Evolutionary conservation across 345 rosid species (phyloP).

Genomic region (Aquilaria malaccensis): DNA sequence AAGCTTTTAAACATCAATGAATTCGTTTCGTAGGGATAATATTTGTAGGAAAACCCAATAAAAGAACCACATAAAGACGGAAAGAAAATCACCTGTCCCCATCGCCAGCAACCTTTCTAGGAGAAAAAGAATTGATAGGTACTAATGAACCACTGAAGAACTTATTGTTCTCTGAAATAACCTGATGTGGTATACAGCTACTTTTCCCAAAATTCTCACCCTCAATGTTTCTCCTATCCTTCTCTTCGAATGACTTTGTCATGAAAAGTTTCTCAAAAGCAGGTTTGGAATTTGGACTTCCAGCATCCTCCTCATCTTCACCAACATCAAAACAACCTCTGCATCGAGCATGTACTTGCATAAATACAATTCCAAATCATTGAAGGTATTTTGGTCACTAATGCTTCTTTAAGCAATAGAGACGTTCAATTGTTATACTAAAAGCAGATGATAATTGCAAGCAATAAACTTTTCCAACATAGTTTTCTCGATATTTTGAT

Average conservation of each 20-base stretch:
- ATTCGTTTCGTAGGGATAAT: not conserved
- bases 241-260: conserved; percentile 31
- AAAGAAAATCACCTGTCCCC: conserved; percentile 55
- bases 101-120: conserved; percentile 43
- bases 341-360: conserved; percentile 25
- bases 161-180: conserved; percentile 37
- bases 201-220: conserved; percentile 39
- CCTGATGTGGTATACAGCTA: conserved; percentile 40
- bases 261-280: conserved; percentile 41
- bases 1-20: no score
- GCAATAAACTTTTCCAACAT: not conserved
- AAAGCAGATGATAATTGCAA: not conserved
- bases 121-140: conserved; percentile 42
- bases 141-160: conserved; percentile 54
- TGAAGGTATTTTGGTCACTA: not conserved
- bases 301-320: conserved; percentile 54
- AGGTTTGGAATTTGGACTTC: conserved; percentile 38
- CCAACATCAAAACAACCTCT: conserved; percentile 83
- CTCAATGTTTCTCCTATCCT: conserved; percentile 37
- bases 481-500: not conserved
- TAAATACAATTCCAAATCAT: not conserved
- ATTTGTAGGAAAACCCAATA: not conserved
- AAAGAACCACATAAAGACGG: not conserved
- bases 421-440: not conserved
- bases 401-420: not conserved